Conservation (phyloP, 225 moss, liverwort and hornwort species). For the Neckera pumila region DNA sequence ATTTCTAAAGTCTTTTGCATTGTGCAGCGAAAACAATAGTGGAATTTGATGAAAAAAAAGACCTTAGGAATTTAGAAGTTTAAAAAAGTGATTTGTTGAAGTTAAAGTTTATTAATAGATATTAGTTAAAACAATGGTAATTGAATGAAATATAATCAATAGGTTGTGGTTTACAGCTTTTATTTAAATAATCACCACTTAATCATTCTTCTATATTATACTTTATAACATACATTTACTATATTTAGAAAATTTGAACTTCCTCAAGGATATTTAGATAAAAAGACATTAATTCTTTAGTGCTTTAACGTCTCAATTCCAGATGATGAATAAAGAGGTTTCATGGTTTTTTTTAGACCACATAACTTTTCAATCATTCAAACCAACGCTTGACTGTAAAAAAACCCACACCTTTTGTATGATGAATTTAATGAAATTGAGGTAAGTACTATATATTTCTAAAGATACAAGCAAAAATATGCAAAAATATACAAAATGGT, state of each 20-base stretch:
- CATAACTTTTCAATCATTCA: not conserved
- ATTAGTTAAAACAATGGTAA: not conserved
- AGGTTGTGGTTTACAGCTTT: not conserved
- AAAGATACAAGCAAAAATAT: accelerated
- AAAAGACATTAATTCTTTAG: not conserved
- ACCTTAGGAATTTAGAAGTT: too few species aligned
- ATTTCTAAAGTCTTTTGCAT: too few species aligned
- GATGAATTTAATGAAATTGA: not conserved
- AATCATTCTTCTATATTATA: not conserved
- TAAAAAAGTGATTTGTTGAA: not conserved
- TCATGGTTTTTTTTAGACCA: accelerated
- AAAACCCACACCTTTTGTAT: not conserved
- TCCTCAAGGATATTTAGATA: too few species aligned
- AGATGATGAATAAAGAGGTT: not conserved
- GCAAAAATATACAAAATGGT: accelerated
- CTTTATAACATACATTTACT: not conserved
- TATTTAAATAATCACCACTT: too few species aligned
- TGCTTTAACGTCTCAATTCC: accelerated
- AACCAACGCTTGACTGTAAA: not conserved
- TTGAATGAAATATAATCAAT: not conserved
- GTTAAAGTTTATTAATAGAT: not conserved
- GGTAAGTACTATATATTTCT: too few species aligned
- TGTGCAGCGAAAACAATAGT: too few species aligned
- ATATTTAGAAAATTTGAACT: not conserved
- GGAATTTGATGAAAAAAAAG: too few species aligned